Percentiles rank a stretch among this genome's conserved stretches.
Evolutionary conservation across 2,329 filamentous ascomycete genomes (phyloP).

Genomic region (Colletotrichum sp.): DNA sequence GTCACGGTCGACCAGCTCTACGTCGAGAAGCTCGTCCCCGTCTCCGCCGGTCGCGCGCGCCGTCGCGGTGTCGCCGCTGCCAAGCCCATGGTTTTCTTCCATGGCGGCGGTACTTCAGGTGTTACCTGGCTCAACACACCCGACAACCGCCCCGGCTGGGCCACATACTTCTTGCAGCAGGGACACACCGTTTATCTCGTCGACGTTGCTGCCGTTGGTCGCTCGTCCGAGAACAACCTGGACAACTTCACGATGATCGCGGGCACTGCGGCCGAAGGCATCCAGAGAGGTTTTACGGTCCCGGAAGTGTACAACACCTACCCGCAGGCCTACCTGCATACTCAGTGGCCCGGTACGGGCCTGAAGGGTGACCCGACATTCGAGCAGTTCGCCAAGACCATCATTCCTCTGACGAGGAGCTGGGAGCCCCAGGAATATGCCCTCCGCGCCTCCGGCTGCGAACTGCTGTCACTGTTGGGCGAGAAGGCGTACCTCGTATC

Average conservation of each 20-base stretch:
- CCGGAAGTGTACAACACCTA: conserved; percentile 26
- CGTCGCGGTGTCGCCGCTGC: neutral
- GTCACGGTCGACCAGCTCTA: conserved; percentile 53
- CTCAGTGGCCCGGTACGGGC: conserved; percentile 43
- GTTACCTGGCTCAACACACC: conserved; percentile 48
- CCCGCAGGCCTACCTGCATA: conserved; percentile 32
- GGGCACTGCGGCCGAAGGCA: conserved; percentile 11
- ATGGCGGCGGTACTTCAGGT: conserved; percentile 11
- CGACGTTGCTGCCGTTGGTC: conserved; percentile 46
- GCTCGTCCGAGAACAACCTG: conserved; percentile 34
- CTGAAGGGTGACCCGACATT: conserved; percentile 30
- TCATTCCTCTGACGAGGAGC: conserved; percentile 32
- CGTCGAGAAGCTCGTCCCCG: conserved; percentile 51
- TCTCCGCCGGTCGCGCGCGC: neutral
- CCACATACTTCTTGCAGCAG: conserved; percentile 43
- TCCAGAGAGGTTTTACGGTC: conserved; percentile 39
- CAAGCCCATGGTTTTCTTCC: conserved; percentile 17
- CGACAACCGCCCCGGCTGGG: conserved; percentile 50
- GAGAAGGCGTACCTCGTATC: conserved; percentile 33
- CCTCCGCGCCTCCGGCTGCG: conserved; percentile 32
- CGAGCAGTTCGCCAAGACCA: conserved; percentile 32
- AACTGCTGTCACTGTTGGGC: conserved; percentile 32
- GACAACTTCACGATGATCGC: conserved; percentile 21
- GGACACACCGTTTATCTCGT: conserved; percentile 49
- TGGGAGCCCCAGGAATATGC: conserved; percentile 29